Evolutionary conservation across 2,329 filamentous ascomycete genomes (phyloP).

Genomic region (Tolypocladium tundrense): DNA sequence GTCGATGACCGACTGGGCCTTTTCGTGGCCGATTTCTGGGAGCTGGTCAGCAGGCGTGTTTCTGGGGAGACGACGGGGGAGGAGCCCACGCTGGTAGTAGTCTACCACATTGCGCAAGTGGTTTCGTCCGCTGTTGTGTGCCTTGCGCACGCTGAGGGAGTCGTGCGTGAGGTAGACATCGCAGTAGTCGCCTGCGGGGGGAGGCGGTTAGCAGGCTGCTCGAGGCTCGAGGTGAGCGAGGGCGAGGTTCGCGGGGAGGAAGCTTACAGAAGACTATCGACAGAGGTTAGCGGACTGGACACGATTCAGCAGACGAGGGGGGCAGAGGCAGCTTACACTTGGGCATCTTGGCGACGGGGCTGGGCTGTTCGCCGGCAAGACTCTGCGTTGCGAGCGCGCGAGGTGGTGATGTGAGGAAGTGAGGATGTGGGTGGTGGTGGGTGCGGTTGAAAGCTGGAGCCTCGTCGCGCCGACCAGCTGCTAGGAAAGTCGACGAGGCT

Average conservation of each 20-base stretch:
- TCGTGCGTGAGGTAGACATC: slow-evolving; percentile 99
- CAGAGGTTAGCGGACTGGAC: not conserved
- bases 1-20: slow-evolving; percentile 96
- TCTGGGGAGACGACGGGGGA: not conserved
- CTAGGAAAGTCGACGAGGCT: not conserved
- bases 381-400: not conserved
- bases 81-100: slow-evolving; percentile 79
- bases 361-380: not conserved
- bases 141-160: slow-evolving; percentile 98
- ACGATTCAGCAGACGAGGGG: slow-evolving; percentile 18
- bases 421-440: not conserved
- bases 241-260: slow-evolving; percentile 1
- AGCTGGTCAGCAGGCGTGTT: not conserved
- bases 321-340: slow-evolving; percentile 58
- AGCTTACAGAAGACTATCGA: slow-evolving; percentile 11
- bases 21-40: slow-evolving; percentile 94
- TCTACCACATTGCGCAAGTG: slow-evolving; percentile 95
- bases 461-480: not conserved
- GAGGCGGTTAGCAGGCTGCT: slow-evolving; percentile 18
- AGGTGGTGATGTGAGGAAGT: not conserved
- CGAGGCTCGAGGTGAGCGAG: not conserved
- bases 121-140: slow-evolving; percentile 93
- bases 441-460: not conserved
- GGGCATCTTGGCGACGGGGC: slow-evolving; percentile 52
- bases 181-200: slow-evolving; percentile 70